Conservation (phyloP, 345 rosid genomes). For the Aurinia saxatilis region DNA sequence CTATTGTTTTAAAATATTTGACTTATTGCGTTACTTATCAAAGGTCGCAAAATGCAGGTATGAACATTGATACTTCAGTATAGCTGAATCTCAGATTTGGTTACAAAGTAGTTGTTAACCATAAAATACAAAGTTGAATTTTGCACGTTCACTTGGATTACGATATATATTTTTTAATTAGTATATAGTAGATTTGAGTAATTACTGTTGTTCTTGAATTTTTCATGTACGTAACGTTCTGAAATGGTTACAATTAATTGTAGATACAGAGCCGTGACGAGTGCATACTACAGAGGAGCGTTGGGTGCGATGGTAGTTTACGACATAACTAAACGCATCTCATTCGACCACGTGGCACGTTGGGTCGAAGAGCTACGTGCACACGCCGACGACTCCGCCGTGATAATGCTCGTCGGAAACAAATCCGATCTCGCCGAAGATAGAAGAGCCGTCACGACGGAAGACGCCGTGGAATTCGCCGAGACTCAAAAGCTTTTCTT, state of each 20-base stretch:
- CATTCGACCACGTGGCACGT: conserved; percentile 66
- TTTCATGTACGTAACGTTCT: background rate
- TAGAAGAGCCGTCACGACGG: conserved; percentile 56
- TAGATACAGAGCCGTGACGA: conserved; percentile 74
- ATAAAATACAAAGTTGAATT: background rate
- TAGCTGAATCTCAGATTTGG: background rate
- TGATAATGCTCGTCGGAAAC: conserved; percentile 71
- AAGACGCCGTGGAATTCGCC: conserved; percentile 75
- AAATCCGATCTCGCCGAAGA: conserved; percentile 61
- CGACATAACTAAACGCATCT: conserved; percentile 54
- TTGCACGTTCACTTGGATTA: background rate
- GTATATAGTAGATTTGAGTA: too few relatives aligned
- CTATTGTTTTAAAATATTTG: too few relatives aligned
- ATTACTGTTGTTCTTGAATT: background rate
- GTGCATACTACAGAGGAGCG: conserved; percentile 76
- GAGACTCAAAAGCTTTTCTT: conserved; percentile 66
- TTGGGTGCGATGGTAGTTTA: conserved; percentile 70
- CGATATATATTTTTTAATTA: background rate
- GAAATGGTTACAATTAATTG: too few relatives aligned
- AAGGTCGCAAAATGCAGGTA: too few relatives aligned
- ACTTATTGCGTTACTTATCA: too few relatives aligned
- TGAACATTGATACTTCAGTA: background rate
- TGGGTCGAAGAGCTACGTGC: conserved; percentile 73
- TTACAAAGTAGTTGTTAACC: background rate
- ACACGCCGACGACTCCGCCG: conserved; percentile 74